Base-by-base conservation (phyloP, 1,284 basidiomycete species). In the Tausonia pullulans region DNA sequence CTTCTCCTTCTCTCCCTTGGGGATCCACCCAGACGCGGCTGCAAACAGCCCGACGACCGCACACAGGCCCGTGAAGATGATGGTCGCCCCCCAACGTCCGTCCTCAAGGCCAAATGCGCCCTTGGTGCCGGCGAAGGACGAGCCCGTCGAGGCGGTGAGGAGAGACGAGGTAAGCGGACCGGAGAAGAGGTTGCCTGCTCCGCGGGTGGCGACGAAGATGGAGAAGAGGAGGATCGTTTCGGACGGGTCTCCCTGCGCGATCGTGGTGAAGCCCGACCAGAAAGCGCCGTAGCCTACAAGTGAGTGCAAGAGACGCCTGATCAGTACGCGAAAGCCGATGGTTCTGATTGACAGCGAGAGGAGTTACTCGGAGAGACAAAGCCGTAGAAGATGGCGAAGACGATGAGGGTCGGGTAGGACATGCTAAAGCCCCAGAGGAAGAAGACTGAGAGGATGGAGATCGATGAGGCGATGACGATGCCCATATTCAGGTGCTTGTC, bases 171-270 rank as follows among this genome's bases (percentile, higher is more conserved):
- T 50, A 6, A 60, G 2, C 3, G 50, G 50, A 4, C 59, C 59
- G 3, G 13, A 43, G 27, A n/a, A 10, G 49, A 60, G 59, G 40
- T 52, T 60, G 13, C 59, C 59, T 3, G 39, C 40, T 5, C 59
- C 59, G 1, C 50, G 49, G 11, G 49, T 43, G 40, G 49, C 49
- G 50, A 52, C 49, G 40, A 60, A 52, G 40, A 60, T 5, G 50
- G 40, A 44, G 59, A 60, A 60, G 49, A 60, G 11, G 7, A 53
- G 59, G 49, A 60, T 39, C 49, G 59, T 60, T 50, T 60, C 59
- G 48, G 59, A 60, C 5, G 59, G 59, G 14, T 52, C 40, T 5
- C 48, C 59, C 49, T 52, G 49, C 14, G 49, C 2, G 3, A 52
- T n/a, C 6, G 3, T 3, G 3, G 59, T 60, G 10, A 60, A 51